Evolutionary conservation across 352 stramenopile species (phyloP), one percentile per base, ranked within the genome.

Genomic region (Pythium scleroteichum): DNA sequence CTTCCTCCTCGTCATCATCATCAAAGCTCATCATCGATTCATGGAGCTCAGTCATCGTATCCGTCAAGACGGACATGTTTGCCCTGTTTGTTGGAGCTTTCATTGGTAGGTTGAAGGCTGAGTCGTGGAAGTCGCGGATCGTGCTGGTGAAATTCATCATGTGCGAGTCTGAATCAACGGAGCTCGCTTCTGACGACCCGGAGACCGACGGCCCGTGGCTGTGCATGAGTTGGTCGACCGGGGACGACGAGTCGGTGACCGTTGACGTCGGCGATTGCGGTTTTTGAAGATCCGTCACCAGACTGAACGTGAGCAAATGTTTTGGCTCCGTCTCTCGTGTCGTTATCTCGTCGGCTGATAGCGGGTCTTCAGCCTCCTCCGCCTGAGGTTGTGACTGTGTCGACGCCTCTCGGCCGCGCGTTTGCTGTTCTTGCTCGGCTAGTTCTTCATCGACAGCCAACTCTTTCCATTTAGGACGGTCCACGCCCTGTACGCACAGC

Each of bases 91-190:
- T 2, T 3, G 9, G 10, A 29, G 39, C 20, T 45, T 52, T 32
- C 12, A 84, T 59, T 1, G 73, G 68, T 23, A 89, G 56, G 3
- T 79, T 65, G 51, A 79, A 89, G 49, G 84, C 78, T 14, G 75
- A 86, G 69, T 89, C 79, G 65, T 89, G 77, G 66, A 89, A 87
- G 41, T 82, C 75, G 45, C 72, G 72, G 24, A 85, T 69, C n/a
- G 76, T 81, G 2, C 27, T 46, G 29, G 29, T 35, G 29, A 35
- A 35, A 10, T 35, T 35, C 29, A 35, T 35, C 29, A 35, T 35
- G 29, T 35, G 29, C 29, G 29, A 35, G 29, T 35, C 29, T 5
- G 29, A 35, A 35, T 35, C 29, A 35, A 10, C 10, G 5, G 29
- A 35, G 29, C 29, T 35, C 10, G 29, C 29, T 10, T 35, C 38